Percentiles rank a stretch among this genome's conserved stretches.
phyloP scores from a whole-genome alignment of 2,329 filamentous ascomycete genomes.

The Aspergillus arachidicola region DNA sequence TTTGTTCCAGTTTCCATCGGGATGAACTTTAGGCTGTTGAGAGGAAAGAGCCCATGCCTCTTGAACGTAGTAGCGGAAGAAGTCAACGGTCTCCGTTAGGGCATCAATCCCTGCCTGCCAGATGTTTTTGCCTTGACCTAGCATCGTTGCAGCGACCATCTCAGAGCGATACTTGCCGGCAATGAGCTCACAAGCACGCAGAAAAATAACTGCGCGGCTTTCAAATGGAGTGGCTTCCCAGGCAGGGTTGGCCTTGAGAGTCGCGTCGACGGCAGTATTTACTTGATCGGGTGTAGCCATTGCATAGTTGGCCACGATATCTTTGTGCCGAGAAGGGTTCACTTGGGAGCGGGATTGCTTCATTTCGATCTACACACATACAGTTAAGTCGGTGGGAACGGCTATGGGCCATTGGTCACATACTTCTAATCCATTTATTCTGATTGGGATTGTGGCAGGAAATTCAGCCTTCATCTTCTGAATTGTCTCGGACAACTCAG shows the following conservation, averaged over 20 bases:
- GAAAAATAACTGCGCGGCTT: slow-evolving; percentile 87
- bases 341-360: slow-evolving; percentile 21
- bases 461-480: slow-evolving; percentile 33
- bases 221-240: slow-evolving; percentile 88
- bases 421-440: slow-evolving; percentile 26
- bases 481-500: slow-evolving; percentile 34
- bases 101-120: slow-evolving; percentile 99
- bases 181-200: slow-evolving; percentile 91
- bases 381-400: too few relatives aligned
- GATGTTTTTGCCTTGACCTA: slow-evolving; percentile 95
- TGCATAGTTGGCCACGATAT: slow-evolving; percentile 28
- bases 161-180: slow-evolving; percentile 91
- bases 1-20: slow-evolving; percentile 55
- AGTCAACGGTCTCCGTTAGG: slow-evolving; percentile 87
- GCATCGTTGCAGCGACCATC: slow-evolving; percentile 91
- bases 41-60: slow-evolving; percentile 84
- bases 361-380: slow-evolving; percentile 13
- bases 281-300: slow-evolving; percentile 74
- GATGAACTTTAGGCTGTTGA: slow-evolving; percentile 53
- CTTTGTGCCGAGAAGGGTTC: slow-evolving; percentile 55
- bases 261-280: slow-evolving; percentile 75
- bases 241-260: slow-evolving; percentile 77
- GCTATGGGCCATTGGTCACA: background rate
- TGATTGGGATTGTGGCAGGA: slow-evolving; percentile 33
- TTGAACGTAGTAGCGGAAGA: slow-evolving; percentile 86